Conservation (phyloP, 2,329 filamentous ascomycete species). For the Pyrenochaeta sp. region DNA sequence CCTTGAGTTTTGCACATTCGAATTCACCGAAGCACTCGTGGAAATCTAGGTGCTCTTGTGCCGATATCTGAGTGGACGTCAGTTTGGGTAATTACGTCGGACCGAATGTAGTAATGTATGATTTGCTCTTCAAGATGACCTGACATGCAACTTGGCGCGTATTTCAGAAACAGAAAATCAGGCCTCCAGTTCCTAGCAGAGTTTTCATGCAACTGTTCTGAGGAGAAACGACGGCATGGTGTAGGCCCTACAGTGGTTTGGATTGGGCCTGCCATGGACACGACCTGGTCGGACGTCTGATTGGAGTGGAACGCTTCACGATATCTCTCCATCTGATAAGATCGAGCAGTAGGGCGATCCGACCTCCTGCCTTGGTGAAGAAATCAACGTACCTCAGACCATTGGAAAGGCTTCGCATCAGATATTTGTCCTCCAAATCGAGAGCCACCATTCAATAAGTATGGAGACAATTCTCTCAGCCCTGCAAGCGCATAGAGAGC, state of each 20-base stretch:
- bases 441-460: conserved; percentile 15
- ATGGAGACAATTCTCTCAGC: conserved; percentile 26
- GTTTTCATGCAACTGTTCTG: neutral
- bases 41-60: conserved; percentile 37
- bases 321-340: conserved; percentile 10
- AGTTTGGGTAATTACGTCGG: conserved; percentile 7
- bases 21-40: conserved; percentile 40
- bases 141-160: too few relatives aligned
- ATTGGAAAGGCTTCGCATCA: conserved; percentile 21
- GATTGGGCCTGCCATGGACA: too few relatives aligned
- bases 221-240: neutral
- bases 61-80: conserved; percentile 29
- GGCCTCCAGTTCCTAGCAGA: neutral
- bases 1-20: conserved; percentile 44
- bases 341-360: conserved; percentile 5
- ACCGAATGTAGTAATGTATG: neutral
- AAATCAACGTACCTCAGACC: conserved; percentile 32
- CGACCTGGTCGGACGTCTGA: too few relatives aligned
- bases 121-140: neutral
- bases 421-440: conserved; percentile 3
- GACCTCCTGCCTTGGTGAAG: conserved; percentile 2
- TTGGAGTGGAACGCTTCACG: conserved; percentile 5
- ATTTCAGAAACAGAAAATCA: too few relatives aligned
- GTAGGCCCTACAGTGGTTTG: neutral
- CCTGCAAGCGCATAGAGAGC: too few relatives aligned